Evolutionary conservation across 495 filamentous ascomycete genomes (phyloP).

Genomic region (Usnea hakonensis): DNA sequence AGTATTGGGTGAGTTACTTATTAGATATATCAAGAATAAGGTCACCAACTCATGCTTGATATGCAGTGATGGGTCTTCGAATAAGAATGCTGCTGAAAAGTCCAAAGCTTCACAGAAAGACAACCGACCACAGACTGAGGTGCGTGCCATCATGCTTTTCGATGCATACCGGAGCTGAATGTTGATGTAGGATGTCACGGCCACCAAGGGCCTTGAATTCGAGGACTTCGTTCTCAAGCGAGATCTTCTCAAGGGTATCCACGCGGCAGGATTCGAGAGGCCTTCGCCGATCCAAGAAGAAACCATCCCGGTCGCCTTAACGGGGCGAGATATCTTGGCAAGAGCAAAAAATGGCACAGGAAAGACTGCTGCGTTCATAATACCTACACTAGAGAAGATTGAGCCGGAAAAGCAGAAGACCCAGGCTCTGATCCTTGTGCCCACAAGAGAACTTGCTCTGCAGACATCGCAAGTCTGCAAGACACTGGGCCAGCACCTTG

Average conservation of each 20-base stretch:
- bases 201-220: constrained; percentile 93
- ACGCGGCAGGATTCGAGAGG: constrained; percentile 97
- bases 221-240: constrained; percentile 94
- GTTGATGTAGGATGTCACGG: constrained; percentile 75
- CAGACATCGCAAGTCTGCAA: constrained; percentile 99
- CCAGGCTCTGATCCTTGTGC: constrained; percentile 91
- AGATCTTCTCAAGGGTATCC: constrained; percentile 95
- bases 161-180: constrained; percentile 23
- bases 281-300: constrained; percentile 99
- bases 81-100: constrained; percentile 68
- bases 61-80: constrained; percentile 44
- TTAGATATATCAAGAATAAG: background rate
- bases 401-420: constrained; percentile 93
- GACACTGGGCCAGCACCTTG: constrained; percentile 91
- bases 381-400: constrained; percentile 89
- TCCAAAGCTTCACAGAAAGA: constrained; percentile 77
- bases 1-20: constrained; percentile 54
- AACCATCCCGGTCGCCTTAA: constrained; percentile 91
- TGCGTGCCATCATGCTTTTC: constrained; percentile 34
- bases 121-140: constrained; percentile 86
- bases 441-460: constrained; percentile 93
- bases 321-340: constrained; percentile 89
- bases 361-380: constrained; percentile 96
- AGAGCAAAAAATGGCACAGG: constrained; percentile 98
- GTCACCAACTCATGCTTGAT: background rate